Base-by-base conservation (phyloP, 2,329 filamentous ascomycete species). In the Sarocladium oryzae region DNA sequence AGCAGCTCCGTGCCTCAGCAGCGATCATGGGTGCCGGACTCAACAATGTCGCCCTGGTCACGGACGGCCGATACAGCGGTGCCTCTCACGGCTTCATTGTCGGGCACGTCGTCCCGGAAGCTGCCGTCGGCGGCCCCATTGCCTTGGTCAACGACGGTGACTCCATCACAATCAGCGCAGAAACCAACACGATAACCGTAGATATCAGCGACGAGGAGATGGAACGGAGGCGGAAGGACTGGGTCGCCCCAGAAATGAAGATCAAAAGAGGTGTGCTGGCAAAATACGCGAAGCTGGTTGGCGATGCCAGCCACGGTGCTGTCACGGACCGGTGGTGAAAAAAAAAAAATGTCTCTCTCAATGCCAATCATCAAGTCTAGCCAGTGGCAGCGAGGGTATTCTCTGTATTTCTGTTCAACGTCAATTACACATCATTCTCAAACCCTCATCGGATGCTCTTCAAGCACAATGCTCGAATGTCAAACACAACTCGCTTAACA, bases 81-180 rank as follows among this genome's bases (percentile, higher is more conserved):
- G 92, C 90, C 2, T 87, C 81, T 51, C 91, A 96, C 66, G 90
- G 90, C 0, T 96, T 96, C 67, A 93, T 96, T 61, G 89, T 97
- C 15, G 92, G 92, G 1, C 91, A 96, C 62, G 89, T 96, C 13
- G 87, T 88, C 2, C 92, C 92, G 2, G 92, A 97, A 69, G 92
- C 92, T 1, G 89, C 88, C 1, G 85, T 86, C 1, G 92, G 92
- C 15, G 92, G 92, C 0, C 91, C 92, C 1, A 90, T 97, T 62
- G 91, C 87, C 0, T 72, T 95, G 5, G 88, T 96, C 2, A 65
- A 73, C 58, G 79, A 95, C 58, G 89, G 89, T 23, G 89, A 95
- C 64, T 76, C 76, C 53, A 86, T 95, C 58, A 81, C 84, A 46
- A 95, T 95, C 54, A 88, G 95, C 61, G 87, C 89, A 0, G 86